phyloP scores from a whole-genome alignment of 176 grass and related monocot species.

The Avena atlantica region DNA sequence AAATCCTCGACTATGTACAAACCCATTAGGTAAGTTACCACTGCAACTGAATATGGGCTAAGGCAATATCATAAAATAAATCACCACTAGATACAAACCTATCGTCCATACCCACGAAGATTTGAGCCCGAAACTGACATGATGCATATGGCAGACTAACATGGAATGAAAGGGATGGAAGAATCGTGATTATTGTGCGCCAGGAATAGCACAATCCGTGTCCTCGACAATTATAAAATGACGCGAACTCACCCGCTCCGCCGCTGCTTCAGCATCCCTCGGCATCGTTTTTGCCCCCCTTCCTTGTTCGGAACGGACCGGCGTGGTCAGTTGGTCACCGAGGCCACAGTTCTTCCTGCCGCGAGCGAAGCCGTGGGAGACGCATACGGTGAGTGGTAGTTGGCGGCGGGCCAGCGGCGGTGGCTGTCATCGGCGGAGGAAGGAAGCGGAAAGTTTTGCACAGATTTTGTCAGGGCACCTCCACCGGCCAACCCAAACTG shows the following conservation, averaged over 20 bases:
- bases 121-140: not conserved
- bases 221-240: not conserved
- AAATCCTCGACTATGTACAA: not conserved
- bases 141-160: not conserved
- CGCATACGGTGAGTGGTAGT: not conserved
- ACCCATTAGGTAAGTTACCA: not conserved
- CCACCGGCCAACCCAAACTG: too few relatives aligned
- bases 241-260: slow-evolving; percentile 17
- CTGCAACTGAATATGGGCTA: too few relatives aligned
- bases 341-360: not conserved
- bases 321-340: not conserved
- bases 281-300: not conserved
- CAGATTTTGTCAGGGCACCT: too few relatives aligned
- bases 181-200: not conserved
- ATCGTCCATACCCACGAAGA: not conserved
- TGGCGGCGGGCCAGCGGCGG: not conserved
- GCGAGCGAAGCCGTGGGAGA: not conserved
- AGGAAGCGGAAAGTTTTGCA: not conserved
- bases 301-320: not conserved
- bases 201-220: not conserved
- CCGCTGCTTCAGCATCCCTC: not conserved
- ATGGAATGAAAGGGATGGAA: not conserved
- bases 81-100: not conserved
- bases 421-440: not conserved
- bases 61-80: not conserved